Base-by-base conservation (phyloP, 805 yeast genomes). In the Yarrowia osloensis region DNA sequence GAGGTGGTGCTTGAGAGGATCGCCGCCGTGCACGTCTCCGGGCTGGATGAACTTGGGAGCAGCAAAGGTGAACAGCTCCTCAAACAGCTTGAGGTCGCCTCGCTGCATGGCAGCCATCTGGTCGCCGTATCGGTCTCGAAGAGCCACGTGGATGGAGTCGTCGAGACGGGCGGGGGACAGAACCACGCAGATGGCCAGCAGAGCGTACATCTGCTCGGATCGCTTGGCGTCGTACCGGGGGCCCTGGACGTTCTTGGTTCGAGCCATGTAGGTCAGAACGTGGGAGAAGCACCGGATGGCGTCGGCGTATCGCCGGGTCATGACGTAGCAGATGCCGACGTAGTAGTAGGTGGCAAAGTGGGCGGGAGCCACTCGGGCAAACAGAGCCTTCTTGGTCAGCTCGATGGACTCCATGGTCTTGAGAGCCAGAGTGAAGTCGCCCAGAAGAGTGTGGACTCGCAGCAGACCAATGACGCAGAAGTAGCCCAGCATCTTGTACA, bases 271-370 rank as follows among this genome's bases (percentile, higher is more conserved):
- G 55, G 81, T 71, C 65, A 82, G 74, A 67, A 82, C 81, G 71
- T 82, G 84, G 4, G 83, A 78, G 70, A 82, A 81, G 11, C 81
- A 78, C 73, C 79, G 81, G 74, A 82, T 81, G 29, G 85, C 84
- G 69, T 82, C 85, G 9, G 83, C 76, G 73, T 82, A 82, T 70
- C 85, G 76, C 69, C 81, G 79, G 71, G 82, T 74, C 85, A 82
- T 82, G 72, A 82, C 72, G 75, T 81, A 82, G 72, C 84, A 80
- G 75, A 80, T 81, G 1, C 85, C 85, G 49, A 81, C 83, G 70
- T 82, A 82, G 75, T 82, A 82, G 74, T 82, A 82, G 61, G 83
- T 81, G 39, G 84, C 80, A 74, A 81, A 81, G 72, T 82, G 85
- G 50, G 82, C 82, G 28, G 83, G 81, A 54, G 84, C 80, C 52